Conservation (phyloP, 75 land plant species). For the Sequoiadendron giganteum region DNA sequence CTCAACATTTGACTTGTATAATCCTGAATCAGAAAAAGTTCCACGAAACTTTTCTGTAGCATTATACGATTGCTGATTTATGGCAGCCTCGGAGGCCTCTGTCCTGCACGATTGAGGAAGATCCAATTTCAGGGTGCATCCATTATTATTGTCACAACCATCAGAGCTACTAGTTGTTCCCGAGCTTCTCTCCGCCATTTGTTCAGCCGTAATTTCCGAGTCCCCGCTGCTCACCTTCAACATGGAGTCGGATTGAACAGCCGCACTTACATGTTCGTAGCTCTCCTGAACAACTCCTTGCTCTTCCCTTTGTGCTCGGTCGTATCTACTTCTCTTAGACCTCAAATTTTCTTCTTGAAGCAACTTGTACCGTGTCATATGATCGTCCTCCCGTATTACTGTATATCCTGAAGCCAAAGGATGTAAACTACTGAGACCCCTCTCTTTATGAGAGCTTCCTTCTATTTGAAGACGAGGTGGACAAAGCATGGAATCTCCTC, state of each 20-base stretch:
- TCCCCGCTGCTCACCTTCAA: conserved; percentile 4
- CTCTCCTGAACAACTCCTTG: not conserved
- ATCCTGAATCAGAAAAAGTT: not conserved
- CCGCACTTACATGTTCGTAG: not conserved
- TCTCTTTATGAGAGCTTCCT: not conserved
- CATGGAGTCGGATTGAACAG: not conserved
- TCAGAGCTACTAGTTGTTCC: not conserved
- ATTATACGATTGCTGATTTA: not conserved
- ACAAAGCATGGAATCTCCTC: conserved; percentile 1
- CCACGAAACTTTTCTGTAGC: not conserved
- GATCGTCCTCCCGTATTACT: not conserved
- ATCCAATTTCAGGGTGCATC: not conserved
- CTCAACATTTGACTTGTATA: conserved; percentile 1
- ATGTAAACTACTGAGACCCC: not conserved
- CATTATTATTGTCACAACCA: not conserved
- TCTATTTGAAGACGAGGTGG: not conserved
- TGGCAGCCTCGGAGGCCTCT: too few relatives aligned
- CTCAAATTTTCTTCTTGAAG: not conserved
- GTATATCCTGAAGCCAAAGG: not conserved
- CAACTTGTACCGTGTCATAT: not conserved
- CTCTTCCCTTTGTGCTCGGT: not conserved
- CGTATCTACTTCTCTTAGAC: not conserved
- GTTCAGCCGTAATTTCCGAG: not conserved
- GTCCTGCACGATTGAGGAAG: not conserved
- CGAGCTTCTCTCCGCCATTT: not conserved